Evolutionary conservation across 306 rosid species (phyloP).

Genomic region (Cicer yamashitae): DNA sequence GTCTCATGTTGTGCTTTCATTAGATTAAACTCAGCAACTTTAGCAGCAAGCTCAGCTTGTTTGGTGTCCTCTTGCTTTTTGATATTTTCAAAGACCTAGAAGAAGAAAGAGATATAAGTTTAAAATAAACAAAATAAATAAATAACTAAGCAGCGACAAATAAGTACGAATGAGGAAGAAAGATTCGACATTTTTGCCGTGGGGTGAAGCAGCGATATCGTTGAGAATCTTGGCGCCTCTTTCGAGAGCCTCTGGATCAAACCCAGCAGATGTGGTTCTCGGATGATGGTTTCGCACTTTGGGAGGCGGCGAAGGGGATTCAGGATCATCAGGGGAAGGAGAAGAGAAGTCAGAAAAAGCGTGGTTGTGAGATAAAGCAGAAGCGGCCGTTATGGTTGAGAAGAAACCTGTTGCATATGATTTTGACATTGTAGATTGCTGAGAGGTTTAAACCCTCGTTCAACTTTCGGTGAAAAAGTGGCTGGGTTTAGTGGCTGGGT

Average conservation of each 20-base stretch:
- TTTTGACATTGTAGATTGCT: conserved; percentile 53
- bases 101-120: background rate
- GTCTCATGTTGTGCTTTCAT: conserved; percentile 81
- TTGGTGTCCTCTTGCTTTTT: conserved; percentile 85
- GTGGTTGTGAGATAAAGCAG: conserved; percentile 45
- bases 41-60: conserved; percentile 69
- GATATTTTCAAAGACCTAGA: conserved; percentile 68
- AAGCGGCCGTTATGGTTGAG: conserved; percentile 67
- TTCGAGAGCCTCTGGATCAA: conserved; percentile 87
- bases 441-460: background rate
- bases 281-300: conserved; percentile 82
- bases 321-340: conserved; percentile 40
- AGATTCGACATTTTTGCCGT: conserved; percentile 71
- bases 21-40: conserved; percentile 75
- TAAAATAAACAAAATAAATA: background rate
- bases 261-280: conserved; percentile 82
- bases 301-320: conserved; percentile 49
- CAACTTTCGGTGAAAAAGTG: background rate
- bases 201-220: conserved; percentile 57
- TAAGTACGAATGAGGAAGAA: background rate
- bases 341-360: conserved; percentile 56
- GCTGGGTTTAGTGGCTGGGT: background rate
- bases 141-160: background rate
- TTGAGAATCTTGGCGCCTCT: conserved; percentile 69
- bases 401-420: conserved; percentile 59